phyloP scores from a whole-genome alignment of 2,329 filamentous ascomycete species.

The Elsinoe perseae region DNA sequence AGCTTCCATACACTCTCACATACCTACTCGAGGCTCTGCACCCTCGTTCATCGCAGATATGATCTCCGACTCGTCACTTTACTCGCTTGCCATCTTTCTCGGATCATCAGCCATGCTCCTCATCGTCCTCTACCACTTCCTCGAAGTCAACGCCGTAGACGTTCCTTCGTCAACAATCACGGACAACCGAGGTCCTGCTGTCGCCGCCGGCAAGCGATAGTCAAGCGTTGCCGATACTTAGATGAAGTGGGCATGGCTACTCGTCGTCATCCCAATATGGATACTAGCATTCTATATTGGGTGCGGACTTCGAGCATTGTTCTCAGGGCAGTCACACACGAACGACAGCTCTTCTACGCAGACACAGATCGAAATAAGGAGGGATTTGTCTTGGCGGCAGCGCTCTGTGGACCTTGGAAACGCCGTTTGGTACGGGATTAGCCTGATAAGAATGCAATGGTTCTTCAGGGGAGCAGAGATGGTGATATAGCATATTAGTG shows the following conservation, averaged over 20 bases:
- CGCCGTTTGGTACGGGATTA: neutral
- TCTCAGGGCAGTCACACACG: neutral
- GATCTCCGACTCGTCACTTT: slow-evolving; percentile 91
- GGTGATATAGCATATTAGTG: neutral
- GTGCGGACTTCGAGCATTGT: neutral
- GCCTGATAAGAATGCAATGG: neutral
- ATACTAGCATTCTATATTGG: neutral
- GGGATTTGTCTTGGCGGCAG: neutral
- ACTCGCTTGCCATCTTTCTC: slow-evolving; percentile 85
- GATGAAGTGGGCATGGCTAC: neutral
- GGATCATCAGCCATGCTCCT: slow-evolving; percentile 83
- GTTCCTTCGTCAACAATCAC: slow-evolving; percentile 25
- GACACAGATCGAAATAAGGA: neutral
- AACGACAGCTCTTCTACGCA: neutral
- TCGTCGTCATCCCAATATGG: neutral
- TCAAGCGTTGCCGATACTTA: neutral
- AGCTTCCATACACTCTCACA: neutral
- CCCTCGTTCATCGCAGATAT: slow-evolving; percentile 47
- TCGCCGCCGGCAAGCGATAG: neutral
- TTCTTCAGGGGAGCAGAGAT: neutral
- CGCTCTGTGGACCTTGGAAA: neutral
- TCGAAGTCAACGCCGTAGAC: slow-evolving; percentile 81
- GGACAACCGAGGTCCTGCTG: neutral
- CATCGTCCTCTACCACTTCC: slow-evolving; percentile 91
- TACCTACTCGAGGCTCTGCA: neutral